Base-by-base conservation (phyloP, 352 stramenopile genomes). In the Phytopythium sindhum region DNA sequence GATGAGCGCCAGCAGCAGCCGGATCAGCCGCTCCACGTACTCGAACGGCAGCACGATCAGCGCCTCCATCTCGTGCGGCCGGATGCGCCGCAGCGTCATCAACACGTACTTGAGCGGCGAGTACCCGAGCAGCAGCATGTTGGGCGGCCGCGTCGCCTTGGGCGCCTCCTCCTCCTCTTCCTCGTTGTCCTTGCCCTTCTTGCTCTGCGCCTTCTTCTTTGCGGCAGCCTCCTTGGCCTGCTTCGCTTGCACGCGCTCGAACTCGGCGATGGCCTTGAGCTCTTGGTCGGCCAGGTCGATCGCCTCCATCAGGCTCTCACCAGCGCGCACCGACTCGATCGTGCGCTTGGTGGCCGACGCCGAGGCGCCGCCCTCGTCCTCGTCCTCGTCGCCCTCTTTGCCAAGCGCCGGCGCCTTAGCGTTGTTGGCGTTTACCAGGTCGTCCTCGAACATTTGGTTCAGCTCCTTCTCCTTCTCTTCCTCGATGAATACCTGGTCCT, bases 21-120 rank as follows among this genome's bases (percentile, higher is more conserved):
- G 82, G 56, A 99, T 90, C 47, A 99, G 70, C 48, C 93, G 82
- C 70, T 98, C 87, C 17, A 99, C 89, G 75, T 98, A 93, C 66
- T 97, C 91, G 45, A 99, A 92, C n/a, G 98, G 95, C 39, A 99
- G 78, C 57, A 99, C 88, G 57, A 99, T 90, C 44, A 99, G 75
- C 37, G 96, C 96, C 66, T 98, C 97, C 70, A 99, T 88, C 62
- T 99, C 97, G 54, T 96, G 83, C 50, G 89, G 86, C 56, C 95
- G 96, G 64, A 99, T 92, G 31, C 84, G 80, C 19, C 84, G 93
- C 45, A 99, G 74, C 58, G 95, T 92, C 77, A 97, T 90, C 37
- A 99, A 78, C 21, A 99, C 74, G 76, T 99, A 99, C 64, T 95
- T 88, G 21, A 95, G 73, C 29, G 97, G 96, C 37, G 96, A 88